Evolutionary conservation across 179 eudicot species (phyloP).

Genomic region (Amaranthus tricolor): DNA sequence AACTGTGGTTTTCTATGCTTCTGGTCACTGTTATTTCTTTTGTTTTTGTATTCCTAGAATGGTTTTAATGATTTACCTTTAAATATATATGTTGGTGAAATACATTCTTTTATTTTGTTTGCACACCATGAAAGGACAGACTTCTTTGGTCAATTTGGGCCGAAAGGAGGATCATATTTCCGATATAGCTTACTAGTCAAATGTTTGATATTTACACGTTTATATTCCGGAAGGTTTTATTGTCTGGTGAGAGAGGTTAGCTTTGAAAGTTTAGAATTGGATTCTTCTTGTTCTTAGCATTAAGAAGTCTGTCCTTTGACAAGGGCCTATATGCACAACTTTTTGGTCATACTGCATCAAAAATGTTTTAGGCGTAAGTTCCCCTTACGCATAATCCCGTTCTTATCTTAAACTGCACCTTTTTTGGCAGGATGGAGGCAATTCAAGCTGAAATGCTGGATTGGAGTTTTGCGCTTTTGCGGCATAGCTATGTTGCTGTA

Average conservation of each 20-base stretch:
- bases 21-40: background rate
- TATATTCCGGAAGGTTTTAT: background rate
- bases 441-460: conserved; percentile 22
- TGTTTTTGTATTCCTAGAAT: background rate
- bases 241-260: background rate
- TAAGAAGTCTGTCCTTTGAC: background rate
- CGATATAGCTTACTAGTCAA: background rate
- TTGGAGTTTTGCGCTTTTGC: conserved; percentile 10
- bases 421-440: conserved; percentile 26
- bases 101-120: background rate
- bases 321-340: background rate
- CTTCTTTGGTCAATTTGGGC: background rate
- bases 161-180: background rate
- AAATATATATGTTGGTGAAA: background rate
- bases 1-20: background rate
- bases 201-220: background rate
- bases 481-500: background rate
- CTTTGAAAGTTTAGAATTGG: background rate
- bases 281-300: background rate
- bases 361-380: background rate
- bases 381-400: background rate
- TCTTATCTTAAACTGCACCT: background rate
- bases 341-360: background rate
- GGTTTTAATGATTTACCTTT: background rate
- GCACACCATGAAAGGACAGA: background rate